These are phyloP conservation scores for Neurospora terricola DNA, from an alignment of 495 filamentous ascomycete species.

Conservation along the genomic window DNA sequence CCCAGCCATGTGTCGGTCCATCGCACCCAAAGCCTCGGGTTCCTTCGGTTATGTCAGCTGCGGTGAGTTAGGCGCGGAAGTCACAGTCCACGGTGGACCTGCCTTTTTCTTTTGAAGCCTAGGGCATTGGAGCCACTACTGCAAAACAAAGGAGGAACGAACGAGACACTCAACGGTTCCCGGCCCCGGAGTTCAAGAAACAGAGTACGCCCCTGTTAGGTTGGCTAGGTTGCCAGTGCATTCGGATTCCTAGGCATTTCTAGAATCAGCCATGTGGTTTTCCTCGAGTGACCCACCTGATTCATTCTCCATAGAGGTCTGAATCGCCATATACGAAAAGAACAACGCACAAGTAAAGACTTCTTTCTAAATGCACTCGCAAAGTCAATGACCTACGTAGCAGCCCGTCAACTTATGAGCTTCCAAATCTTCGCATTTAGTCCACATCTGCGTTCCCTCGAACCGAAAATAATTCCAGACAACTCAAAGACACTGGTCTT, in stretches of 20 bases:
- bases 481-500: not conserved
- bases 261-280: not conserved
- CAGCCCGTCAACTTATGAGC: not conserved
- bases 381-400: not conserved
- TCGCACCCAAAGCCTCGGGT: not conserved
- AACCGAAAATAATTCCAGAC: not conserved
- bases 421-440: not conserved
- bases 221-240: not conserved
- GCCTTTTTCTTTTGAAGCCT: not conserved
- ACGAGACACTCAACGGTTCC: not conserved
- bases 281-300: not conserved
- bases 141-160: not conserved
- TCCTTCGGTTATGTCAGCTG: not conserved
- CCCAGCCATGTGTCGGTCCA: not conserved
- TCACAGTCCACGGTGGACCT: not conserved
- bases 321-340: not conserved
- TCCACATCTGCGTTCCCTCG: not conserved
- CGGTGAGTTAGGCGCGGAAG: not conserved
- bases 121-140: not conserved
- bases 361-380: not conserved
- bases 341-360: not conserved
- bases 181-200: not conserved
- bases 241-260: not conserved
- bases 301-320: not conserved
- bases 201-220: not conserved